These are phyloP conservation scores for Vanrija sp. DNA, from an alignment of 1,284 basidiomycete genomes.

Conservation along the genomic window DNA sequence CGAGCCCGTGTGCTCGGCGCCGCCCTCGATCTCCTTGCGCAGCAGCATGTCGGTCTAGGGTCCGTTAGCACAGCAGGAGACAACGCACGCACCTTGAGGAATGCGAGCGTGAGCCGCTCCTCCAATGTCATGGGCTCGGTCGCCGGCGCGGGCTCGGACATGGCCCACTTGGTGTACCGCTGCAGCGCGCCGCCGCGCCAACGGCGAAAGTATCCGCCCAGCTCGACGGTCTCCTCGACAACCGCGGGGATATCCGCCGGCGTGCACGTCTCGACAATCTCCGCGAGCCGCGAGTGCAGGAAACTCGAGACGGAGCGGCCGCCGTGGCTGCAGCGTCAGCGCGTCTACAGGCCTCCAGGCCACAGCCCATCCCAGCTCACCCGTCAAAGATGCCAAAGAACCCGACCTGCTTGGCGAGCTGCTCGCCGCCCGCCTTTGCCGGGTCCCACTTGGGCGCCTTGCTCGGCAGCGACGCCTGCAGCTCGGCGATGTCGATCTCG, in stretches of 20 bases:
- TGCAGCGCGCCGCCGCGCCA: slow-evolving; percentile 71
- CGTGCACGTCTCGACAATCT: slow-evolving; percentile 69
- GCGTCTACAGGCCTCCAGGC: too few species aligned
- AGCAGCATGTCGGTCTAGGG: slow-evolving; percentile 59
- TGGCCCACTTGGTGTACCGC: slow-evolving; percentile 30
- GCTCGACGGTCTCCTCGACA: slow-evolving; percentile 68
- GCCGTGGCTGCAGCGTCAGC: slow-evolving; percentile 59
- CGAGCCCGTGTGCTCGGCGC: slow-evolving; percentile 60
- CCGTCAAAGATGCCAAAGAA: slow-evolving; percentile 88
- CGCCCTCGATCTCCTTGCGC: slow-evolving; percentile 56
- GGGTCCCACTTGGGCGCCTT: slow-evolving; percentile 66
- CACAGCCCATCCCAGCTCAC: slow-evolving; percentile 50
- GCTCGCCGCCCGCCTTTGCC: slow-evolving; percentile 45
- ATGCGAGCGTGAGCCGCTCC: slow-evolving; percentile 76
- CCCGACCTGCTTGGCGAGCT: slow-evolving; percentile 69
- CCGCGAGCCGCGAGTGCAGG: slow-evolving; percentile 73
- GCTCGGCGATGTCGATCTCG: slow-evolving; percentile 67
- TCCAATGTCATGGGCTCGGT: slow-evolving; percentile 63
- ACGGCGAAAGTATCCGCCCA: slow-evolving; percentile 76
- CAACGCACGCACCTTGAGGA: slow-evolving; percentile 64
- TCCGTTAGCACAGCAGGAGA: not conserved
- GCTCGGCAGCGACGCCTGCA: slow-evolving; percentile 62
- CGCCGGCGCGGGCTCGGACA: not conserved
- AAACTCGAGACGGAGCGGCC: slow-evolving; percentile 69
- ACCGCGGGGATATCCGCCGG: slow-evolving; percentile 67